Percentiles rank a stretch among this genome's conserved stretches.
Evolutionary conservation across 495 filamentous ascomycete genomes (phyloP).

Genomic region (Talaromyces liani): DNA sequence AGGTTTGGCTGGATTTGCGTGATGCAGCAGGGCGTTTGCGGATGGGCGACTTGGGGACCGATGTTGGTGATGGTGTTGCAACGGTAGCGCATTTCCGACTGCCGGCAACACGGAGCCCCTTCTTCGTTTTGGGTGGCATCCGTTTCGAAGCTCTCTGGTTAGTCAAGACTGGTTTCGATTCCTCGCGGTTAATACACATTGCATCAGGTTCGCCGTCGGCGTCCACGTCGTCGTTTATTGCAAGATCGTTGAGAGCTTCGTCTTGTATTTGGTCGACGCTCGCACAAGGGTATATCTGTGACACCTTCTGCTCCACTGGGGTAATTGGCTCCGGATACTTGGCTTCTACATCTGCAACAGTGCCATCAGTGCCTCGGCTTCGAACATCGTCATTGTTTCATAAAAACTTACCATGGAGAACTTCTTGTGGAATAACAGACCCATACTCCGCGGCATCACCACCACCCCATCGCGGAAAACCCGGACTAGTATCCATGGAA

Average conservation of each 20-base stretch:
- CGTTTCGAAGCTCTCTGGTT: background rate
- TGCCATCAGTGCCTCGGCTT: background rate
- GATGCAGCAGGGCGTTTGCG: background rate
- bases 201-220: constrained; percentile 1
- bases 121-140: background rate
- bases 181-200: background rate
- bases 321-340: background rate
- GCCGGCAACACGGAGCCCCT: background rate
- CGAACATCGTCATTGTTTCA: background rate
- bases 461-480: background rate
- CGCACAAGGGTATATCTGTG: constrained; percentile 7
- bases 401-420: constrained; percentile 1
- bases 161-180: background rate
- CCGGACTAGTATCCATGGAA: background rate
- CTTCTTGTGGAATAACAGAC: constrained; percentile 1
- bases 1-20: background rate
- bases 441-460: background rate
- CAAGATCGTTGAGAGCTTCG: background rate
- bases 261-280: background rate
- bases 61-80: background rate
- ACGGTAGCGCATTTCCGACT: background rate
- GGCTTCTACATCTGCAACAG: too few species aligned
- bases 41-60: background rate
- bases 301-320: background rate
- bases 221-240: constrained; percentile 2